Evolutionary conservation across 768 basidiomycete genomes (phyloP), one percentile per base, ranked within the genome.

Genomic region (Psilocybe tampanensis): DNA sequence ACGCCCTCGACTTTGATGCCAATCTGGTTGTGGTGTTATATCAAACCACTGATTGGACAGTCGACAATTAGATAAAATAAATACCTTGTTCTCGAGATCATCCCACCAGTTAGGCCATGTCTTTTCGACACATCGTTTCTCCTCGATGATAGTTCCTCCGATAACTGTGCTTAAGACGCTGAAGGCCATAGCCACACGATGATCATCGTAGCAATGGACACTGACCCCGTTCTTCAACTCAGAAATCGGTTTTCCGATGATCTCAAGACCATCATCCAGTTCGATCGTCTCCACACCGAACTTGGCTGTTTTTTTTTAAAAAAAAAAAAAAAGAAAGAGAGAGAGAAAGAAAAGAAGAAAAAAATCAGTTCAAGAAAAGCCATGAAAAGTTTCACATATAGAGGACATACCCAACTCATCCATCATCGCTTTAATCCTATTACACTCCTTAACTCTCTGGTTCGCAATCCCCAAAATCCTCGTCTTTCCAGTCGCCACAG

Each of bases 101-200:
- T 98, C 97, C 95, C 96, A 99, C 94, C 95, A 99, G 69, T 95
- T 95, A 0, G 97, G 97, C 96, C 96, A 99, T 0, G 96, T 99
- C 83, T 99, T 99, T 74, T 96, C 96, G 29, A 99, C 97, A 67
- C 97, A 98, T 52, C 95, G 81, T 74, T 96, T 96, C 76, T 98
- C 96, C 67, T 98, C 95, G 24, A 98, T 80, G 61, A 93, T 76
- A 2, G 92, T 90, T n/a, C 82, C 84, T 32, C 80, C 73, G 39
- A 94, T 74, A 3, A 93, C 82, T 3, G 88, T 81, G 18, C 88
- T 86, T 39, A 98, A 77, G 29, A 98, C 94, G 59, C 90, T 88
- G 78, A 98, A 98, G 0, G 95, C 94, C 97, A 99, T 98, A 8
- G 95, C 96, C 8, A 99, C 96, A 43, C 97, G 91, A 69, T 99